Conservation (phyloP, 139 green algal genomes). For the Volvox africanus region DNA sequence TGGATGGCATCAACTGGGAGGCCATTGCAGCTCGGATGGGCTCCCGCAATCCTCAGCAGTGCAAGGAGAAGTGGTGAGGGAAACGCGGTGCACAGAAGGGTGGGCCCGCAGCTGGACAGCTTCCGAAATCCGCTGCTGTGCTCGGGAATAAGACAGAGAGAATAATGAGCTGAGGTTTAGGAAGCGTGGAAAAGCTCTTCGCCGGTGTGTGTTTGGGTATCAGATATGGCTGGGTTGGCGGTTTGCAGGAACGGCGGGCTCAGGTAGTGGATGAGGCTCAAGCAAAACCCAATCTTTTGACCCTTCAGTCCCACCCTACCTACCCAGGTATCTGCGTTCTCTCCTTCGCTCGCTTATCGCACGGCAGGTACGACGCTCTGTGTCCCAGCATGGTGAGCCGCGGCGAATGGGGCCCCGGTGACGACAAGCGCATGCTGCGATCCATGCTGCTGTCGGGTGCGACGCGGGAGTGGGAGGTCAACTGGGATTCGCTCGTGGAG, state of each 20-base stretch:
- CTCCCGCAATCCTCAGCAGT: constrained; percentile 44
- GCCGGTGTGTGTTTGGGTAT: no score
- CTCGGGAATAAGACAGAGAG: no score
- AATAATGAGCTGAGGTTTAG: no score
- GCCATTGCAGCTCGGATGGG: constrained; percentile 51
- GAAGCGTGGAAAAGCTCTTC: no score
- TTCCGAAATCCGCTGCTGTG: no score
- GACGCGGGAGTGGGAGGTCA: constrained; percentile 66
- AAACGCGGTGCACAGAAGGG: not conserved
- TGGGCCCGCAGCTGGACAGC: not conserved
- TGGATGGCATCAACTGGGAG: constrained; percentile 81
- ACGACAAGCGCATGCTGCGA: constrained; percentile 76
- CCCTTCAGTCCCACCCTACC: no score
- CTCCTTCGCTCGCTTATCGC: no score
- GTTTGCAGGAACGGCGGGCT: no score
- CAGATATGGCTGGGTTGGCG: no score
- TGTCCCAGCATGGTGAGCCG: constrained; percentile 71
- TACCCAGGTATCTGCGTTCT: no score
- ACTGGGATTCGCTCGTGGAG: constrained; percentile 70
- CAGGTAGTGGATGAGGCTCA: no score
- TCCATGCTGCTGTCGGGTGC: constrained; percentile 50
- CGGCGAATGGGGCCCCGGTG: constrained; percentile 77
- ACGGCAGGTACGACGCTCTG: constrained; percentile 59
- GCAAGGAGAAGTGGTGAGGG: constrained; percentile 49
- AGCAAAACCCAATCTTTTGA: no score